Evolutionary conservation across 2,329 filamentous ascomycete species (phyloP).

Genomic region (Spiromastix sp.): DNA sequence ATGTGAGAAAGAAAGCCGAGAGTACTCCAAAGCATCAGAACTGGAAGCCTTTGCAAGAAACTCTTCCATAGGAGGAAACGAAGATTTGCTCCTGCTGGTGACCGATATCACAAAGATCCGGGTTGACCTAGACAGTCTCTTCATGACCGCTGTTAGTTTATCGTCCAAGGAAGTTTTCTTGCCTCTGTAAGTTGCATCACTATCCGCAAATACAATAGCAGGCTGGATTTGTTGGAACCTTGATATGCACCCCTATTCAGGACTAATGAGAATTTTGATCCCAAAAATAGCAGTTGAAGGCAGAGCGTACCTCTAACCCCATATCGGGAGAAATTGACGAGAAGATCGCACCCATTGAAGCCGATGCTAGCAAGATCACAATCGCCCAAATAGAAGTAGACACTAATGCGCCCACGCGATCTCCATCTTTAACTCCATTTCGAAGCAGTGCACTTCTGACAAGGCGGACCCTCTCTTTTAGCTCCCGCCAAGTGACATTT

Average conservation of each 20-base stretch:
- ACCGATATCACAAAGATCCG: slow-evolving; percentile 16
- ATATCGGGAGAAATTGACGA: slow-evolving; percentile 36
- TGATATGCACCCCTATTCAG: slow-evolving; percentile 20
- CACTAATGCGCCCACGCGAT: slow-evolving; percentile 32
- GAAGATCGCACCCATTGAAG: slow-evolving; percentile 35
- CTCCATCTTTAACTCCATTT: slow-evolving; percentile 27
- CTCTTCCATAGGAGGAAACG: slow-evolving; percentile 17
- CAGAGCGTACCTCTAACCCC: slow-evolving; percentile 21
- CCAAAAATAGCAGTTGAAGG: background rate
- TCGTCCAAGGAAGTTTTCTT: slow-evolving; percentile 21
- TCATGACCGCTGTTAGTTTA: slow-evolving; percentile 24
- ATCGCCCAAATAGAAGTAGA: slow-evolving; percentile 34
- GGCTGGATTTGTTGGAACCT: slow-evolving; percentile 32
- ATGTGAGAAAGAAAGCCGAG: slow-evolving; percentile 29
- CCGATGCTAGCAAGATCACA: slow-evolving; percentile 31
- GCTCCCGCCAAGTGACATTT: slow-evolving; percentile 29
- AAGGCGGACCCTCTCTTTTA: slow-evolving; percentile 28
- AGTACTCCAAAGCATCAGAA: slow-evolving; percentile 25
- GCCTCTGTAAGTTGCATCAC: slow-evolving; percentile 31
- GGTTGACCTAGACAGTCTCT: slow-evolving; percentile 16
- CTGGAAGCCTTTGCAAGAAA: slow-evolving; percentile 23
- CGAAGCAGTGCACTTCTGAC: slow-evolving; percentile 28
- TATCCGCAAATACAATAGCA: slow-evolving; percentile 31
- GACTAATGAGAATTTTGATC: background rate
- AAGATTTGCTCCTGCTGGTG: slow-evolving; percentile 7